These are phyloP conservation scores for Tulasnella sp. DNA, from an alignment of 768 basidiomycete genomes.

Conservation along the genomic window DNA sequence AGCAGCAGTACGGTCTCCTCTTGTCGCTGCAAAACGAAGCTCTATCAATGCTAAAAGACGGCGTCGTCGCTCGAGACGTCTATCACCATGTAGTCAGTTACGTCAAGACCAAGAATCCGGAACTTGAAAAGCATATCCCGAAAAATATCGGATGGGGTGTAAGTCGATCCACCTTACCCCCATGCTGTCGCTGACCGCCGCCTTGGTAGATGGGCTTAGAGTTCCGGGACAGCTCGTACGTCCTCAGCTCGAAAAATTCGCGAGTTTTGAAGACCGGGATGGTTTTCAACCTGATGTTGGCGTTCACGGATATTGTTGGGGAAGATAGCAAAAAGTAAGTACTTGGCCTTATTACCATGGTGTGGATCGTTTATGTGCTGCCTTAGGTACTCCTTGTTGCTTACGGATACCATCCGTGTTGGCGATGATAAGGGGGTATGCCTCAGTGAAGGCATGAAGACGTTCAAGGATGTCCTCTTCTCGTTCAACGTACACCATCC, in stretches of 20 bases:
- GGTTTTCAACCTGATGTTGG: slow-evolving; percentile 74
- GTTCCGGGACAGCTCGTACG: slow-evolving; percentile 78
- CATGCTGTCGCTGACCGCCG: neutral
- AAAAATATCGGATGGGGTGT: slow-evolving; percentile 89
- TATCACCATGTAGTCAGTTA: slow-evolving; percentile 62
- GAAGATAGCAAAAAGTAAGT: slow-evolving; percentile 62
- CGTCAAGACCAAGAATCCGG: slow-evolving; percentile 65
- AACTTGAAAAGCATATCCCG: slow-evolving; percentile 69
- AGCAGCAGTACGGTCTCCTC: slow-evolving; percentile 70
- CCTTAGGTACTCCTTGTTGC: slow-evolving; percentile 68
- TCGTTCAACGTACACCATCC: slow-evolving; percentile 33
- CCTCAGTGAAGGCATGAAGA: slow-evolving; percentile 75
- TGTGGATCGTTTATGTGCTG: neutral
- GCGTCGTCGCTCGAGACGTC: slow-evolving; percentile 61
- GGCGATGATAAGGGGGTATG: slow-evolving; percentile 50
- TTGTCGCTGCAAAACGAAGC: slow-evolving; percentile 67
- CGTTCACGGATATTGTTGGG: slow-evolving; percentile 73
- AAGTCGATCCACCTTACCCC: slow-evolving; percentile 24
- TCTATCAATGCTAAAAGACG: slow-evolving; percentile 64
- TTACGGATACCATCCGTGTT: slow-evolving; percentile 80
- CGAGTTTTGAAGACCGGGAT: slow-evolving; percentile 62
- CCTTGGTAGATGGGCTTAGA: slow-evolving; percentile 75
- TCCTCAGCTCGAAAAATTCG: slow-evolving; percentile 69
- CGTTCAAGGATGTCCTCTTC: slow-evolving; percentile 77
- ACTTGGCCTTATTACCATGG: neutral